phyloP scores from a whole-genome alignment of 1,284 basidiomycete genomes.

The Inonotus obliquus region DNA sequence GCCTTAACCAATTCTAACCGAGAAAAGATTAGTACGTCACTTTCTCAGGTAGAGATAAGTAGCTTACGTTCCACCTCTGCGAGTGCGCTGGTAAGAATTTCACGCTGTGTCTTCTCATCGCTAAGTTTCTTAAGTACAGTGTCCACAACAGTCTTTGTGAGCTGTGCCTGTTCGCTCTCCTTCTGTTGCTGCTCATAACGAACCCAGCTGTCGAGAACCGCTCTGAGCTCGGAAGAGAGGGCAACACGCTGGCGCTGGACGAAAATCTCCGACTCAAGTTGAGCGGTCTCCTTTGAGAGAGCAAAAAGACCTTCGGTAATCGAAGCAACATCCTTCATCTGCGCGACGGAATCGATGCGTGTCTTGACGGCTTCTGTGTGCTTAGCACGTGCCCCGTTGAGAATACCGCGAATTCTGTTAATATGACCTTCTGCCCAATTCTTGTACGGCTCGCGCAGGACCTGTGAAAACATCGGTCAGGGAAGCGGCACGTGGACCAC shows the following conservation, averaged over 20 bases:
- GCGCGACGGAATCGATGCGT: slow-evolving; percentile 86
- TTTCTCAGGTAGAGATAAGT: slow-evolving; percentile 19
- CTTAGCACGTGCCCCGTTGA: slow-evolving; percentile 79
- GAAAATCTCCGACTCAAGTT: slow-evolving; percentile 88
- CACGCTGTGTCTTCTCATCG: slow-evolving; percentile 93
- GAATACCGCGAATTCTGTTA: slow-evolving; percentile 76
- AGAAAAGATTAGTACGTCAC: neutral
- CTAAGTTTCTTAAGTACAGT: slow-evolving; percentile 80
- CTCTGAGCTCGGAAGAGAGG: slow-evolving; percentile 87
- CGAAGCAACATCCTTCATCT: slow-evolving; percentile 93
- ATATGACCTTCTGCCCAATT: slow-evolving; percentile 92
- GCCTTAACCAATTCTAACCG: slow-evolving; percentile 60
- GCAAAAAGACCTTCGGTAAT: slow-evolving; percentile 89
- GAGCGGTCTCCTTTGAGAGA: slow-evolving; percentile 87
- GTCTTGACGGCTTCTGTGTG: slow-evolving; percentile 94
- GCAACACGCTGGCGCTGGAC: slow-evolving; percentile 87
- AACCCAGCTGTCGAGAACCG: slow-evolving; percentile 97
- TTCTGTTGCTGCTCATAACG: slow-evolving; percentile 96
- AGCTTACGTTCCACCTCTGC: slow-evolving; percentile 88
- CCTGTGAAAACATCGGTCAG: slow-evolving; percentile 29
- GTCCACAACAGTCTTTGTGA: slow-evolving; percentile 83
- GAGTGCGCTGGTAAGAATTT: slow-evolving; percentile 82
- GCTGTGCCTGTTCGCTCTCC: slow-evolving; percentile 91
- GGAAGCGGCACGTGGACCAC: neutral
- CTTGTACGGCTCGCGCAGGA: slow-evolving; percentile 81